These are phyloP conservation scores for Rosa lucieae DNA, from an alignment of 306 rosid genomes.

Conservation along the genomic window DNA sequence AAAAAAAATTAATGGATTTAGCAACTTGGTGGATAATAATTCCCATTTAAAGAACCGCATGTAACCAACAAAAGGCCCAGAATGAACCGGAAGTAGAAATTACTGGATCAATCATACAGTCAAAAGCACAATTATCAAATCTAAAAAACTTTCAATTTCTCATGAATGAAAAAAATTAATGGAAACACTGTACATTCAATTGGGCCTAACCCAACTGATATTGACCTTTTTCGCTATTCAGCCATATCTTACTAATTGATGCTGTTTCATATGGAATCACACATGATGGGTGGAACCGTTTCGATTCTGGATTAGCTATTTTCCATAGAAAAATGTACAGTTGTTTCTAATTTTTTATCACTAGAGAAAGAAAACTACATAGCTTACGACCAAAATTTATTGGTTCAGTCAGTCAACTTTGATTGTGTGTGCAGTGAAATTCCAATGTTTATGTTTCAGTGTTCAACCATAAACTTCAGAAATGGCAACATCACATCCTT, in stretches of 20 bases:
- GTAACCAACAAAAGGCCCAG: neutral
- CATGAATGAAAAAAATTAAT: neutral
- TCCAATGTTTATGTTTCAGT: neutral
- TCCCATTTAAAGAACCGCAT: neutral
- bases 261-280: neutral
- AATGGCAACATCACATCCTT: neutral
- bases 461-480: neutral
- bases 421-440: neutral
- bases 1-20: slow-evolving; percentile 1
- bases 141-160: neutral
- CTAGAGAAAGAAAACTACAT: neutral
- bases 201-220: neutral
- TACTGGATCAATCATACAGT: neutral
- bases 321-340: neutral
- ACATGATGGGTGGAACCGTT: neutral
- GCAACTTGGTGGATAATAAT: neutral
- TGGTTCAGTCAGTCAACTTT: neutral
- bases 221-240: neutral
- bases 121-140: neutral
- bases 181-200: neutral
- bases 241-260: neutral
- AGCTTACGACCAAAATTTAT: neutral
- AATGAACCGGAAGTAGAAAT: neutral
- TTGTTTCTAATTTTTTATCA: neutral
- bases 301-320: neutral